Base-by-base conservation (phyloP, 2,329 filamentous ascomycete genomes). In the Scleromitrula shiraiana region DNA sequence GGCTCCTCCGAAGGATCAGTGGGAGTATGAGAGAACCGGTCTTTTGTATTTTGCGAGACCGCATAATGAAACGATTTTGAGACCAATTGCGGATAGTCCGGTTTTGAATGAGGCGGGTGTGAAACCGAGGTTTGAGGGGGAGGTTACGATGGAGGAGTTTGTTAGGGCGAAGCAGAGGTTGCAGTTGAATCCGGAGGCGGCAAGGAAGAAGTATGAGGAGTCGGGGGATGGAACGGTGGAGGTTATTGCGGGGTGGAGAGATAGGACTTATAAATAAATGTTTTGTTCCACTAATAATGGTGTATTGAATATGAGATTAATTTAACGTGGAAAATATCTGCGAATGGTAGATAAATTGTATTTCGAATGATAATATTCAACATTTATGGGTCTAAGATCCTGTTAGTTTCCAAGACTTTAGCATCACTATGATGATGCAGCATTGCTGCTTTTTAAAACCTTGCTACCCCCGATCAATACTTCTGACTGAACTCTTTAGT, bases 111-210 rank as follows among this genome's bases (percentile, higher is more conserved):
- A 50, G 15, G 58, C 56, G 7, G 61, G 62, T 1, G 60, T 64
- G 14, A 54, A 61, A 17, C 35, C 56, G 7, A 36, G 53, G 6
- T 69, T 70, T 33, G 67, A 66, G 14, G 63, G 68, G 54, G 62
- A 67, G 35, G 60, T 73, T 6, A 72, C 68, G 2, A 68, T 71
- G 65, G 68, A 68, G 46, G 58, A 71, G 49, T 71, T 68, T 68
- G 68, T 70, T 7, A 66, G 63, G 49, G 64, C 64, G 1, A 65
- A 65, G 50, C 65, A 68, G 57, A 65, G 60, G 3, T 46, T 65
- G 36, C 67, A 70, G 51, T 50, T 57, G 39, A 67, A 55, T 42
- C 55, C 55, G 4, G 51, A 58, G 15, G 50, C 65, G 3, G 56
- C 64, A 10, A 62, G 62, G 15, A 67, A 67, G 41, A 65, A 62